Evolutionary conservation across 148 eudicot genomes (phyloP).

Genomic region (Rhododendron molle): DNA sequence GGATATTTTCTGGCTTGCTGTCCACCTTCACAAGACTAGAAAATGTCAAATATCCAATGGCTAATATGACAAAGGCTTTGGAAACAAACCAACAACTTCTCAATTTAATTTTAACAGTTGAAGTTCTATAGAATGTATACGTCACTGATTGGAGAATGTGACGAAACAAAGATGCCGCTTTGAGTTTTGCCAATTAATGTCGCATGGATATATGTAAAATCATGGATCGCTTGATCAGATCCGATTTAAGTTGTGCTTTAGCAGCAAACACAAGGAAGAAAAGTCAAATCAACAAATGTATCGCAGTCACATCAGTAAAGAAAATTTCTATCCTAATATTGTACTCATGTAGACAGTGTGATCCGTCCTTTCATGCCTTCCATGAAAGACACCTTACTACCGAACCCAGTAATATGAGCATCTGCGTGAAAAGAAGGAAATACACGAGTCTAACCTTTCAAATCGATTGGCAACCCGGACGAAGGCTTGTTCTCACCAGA

Average conservation of each 20-base stretch:
- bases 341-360: background rate
- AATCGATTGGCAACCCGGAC: conserved; percentile 60
- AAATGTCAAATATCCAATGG: background rate
- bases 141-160: background rate
- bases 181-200: background rate
- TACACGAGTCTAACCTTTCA: conserved; percentile 52
- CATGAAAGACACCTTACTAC: background rate
- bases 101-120: background rate
- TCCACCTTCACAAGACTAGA: background rate
- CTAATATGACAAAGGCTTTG: background rate
- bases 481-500: conserved; percentile 50
- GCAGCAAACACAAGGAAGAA: background rate
- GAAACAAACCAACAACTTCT: background rate
- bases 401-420: background rate
- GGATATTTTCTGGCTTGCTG: background rate
- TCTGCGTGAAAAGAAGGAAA: background rate
- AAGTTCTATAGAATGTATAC: background rate
- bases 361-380: background rate
- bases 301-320: background rate
- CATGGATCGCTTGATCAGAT: background rate
- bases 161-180: background rate
- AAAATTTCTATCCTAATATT: background rate
- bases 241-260: background rate
- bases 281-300: background rate
- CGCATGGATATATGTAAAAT: background rate